phyloP scores from a whole-genome alignment of 164 flowering plant genomes.

The Liquidambar formosana region DNA sequence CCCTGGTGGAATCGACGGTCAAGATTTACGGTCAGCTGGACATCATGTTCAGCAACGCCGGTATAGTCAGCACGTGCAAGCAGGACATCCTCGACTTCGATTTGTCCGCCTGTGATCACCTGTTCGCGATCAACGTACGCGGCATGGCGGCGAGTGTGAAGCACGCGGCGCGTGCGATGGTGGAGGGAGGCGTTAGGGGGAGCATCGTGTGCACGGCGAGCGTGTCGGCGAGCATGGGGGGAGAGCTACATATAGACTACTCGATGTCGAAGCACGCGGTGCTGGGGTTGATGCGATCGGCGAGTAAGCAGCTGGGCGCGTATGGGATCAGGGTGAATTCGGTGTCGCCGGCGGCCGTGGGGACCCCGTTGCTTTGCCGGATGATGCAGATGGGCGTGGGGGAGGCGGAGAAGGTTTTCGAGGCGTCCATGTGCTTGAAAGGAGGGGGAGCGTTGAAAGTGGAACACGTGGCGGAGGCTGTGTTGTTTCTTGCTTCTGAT shows the following conservation, averaged over 20 bases:
- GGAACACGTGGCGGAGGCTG: slow-evolving; percentile 9
- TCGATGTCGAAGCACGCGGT: slow-evolving; percentile 12
- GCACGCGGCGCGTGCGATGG: slow-evolving; percentile 21
- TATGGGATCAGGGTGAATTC: slow-evolving; percentile 7
- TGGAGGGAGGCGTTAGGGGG: slow-evolving; percentile 15
- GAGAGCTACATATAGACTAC: slow-evolving; percentile 1
- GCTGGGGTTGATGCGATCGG: slow-evolving; percentile 17
- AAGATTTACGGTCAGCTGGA: slow-evolving; percentile 20
- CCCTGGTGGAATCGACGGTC: slow-evolving; percentile 16
- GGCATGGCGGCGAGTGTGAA: slow-evolving; percentile 20
- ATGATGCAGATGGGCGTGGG: background rate
- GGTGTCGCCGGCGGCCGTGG: slow-evolving; percentile 14
- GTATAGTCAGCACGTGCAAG: too few relatives aligned
- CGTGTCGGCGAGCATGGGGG: slow-evolving; percentile 6
- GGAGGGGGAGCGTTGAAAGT: background rate
- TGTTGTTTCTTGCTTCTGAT: slow-evolving; percentile 11
- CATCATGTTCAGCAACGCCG: slow-evolving; percentile 14
- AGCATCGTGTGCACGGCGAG: slow-evolving; percentile 21
- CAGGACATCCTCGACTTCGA: slow-evolving; percentile 13
- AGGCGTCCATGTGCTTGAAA: background rate
- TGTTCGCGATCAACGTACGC: slow-evolving; percentile 13
- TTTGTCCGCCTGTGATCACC: background rate
- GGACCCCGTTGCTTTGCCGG: slow-evolving; percentile 5
- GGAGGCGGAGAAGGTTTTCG: slow-evolving; percentile 2
- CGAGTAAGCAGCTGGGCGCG: slow-evolving; percentile 7